phyloP scores from a whole-genome alignment of 2,329 filamentous ascomycete species.

The Cercospora sp. region DNA sequence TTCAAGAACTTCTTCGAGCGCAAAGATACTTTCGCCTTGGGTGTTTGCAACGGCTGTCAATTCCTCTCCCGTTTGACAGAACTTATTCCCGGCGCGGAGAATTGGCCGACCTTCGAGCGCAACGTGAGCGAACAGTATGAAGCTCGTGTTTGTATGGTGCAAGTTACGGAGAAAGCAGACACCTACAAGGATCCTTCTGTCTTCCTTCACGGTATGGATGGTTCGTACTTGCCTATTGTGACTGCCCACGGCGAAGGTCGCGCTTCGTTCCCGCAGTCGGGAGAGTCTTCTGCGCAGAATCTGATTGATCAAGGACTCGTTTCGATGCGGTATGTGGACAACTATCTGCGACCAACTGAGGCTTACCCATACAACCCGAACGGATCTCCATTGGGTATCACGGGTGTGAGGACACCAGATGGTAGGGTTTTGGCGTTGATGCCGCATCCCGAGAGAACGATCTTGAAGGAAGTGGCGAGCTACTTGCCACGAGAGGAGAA shows the following conservation, averaged over 20 bases:
- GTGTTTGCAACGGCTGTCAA: slow-evolving; percentile 97
- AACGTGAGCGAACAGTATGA: slow-evolving; percentile 90
- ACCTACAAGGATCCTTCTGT: slow-evolving; percentile 58
- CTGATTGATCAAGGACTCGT: slow-evolving; percentile 69
- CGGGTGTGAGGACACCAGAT: slow-evolving; percentile 73
- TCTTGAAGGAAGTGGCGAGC: slow-evolving; percentile 75
- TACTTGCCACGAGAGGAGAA: slow-evolving; percentile 68
- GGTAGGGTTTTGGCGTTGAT: slow-evolving; percentile 85
- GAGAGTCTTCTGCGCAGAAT: slow-evolving; percentile 46
- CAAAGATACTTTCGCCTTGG: slow-evolving; percentile 85
- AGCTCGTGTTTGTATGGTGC: slow-evolving; percentile 81
- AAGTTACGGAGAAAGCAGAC: slow-evolving; percentile 62
- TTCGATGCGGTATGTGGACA: slow-evolving; percentile 82
- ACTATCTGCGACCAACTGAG: slow-evolving; percentile 71
- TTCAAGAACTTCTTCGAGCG: slow-evolving; percentile 85
- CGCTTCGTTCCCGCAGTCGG: slow-evolving; percentile 59
- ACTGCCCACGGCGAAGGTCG: slow-evolving; percentile 91
- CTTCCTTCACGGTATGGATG: slow-evolving; percentile 86
- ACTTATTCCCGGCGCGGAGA: slow-evolving; percentile 76
- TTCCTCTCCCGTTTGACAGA: slow-evolving; percentile 82
- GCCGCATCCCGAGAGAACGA: slow-evolving; percentile 90
- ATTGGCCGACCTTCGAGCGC: slow-evolving; percentile 84
- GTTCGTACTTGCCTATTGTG: slow-evolving; percentile 77
- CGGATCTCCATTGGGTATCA: slow-evolving; percentile 77
- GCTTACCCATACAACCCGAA: slow-evolving; percentile 88